These are phyloP conservation scores for Mycena citricolor DNA, from an alignment of 1,284 basidiomycete genomes.

Conservation along the genomic window DNA sequence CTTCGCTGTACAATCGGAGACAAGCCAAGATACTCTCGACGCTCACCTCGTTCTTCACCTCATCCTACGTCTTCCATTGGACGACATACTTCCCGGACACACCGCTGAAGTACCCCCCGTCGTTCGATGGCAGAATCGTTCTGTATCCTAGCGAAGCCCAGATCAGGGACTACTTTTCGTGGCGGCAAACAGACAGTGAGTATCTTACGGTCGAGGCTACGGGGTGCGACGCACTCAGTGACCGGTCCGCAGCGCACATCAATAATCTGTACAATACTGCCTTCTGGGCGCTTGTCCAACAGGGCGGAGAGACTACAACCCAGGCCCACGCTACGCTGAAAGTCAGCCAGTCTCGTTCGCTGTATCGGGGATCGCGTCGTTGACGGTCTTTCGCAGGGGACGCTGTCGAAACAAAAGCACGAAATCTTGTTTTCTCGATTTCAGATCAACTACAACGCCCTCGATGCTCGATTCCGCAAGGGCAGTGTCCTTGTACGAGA, in stretches of 20 bases:
- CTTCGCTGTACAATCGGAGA: slow-evolving; percentile 82
- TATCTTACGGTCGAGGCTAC: neutral
- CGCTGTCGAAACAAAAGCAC: slow-evolving; percentile 86
- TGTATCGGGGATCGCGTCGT: no score
- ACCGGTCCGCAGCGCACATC: slow-evolving; percentile 85
- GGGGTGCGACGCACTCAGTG: no score
- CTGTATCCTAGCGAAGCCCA: slow-evolving; percentile 77
- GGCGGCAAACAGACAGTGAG: slow-evolving; percentile 33
- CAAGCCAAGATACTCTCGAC: slow-evolving; percentile 89
- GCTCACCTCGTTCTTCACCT: slow-evolving; percentile 90
- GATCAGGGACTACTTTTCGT: slow-evolving; percentile 90
- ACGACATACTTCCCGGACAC: slow-evolving; percentile 70
- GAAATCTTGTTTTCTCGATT: slow-evolving; percentile 87
- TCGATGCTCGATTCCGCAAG: slow-evolving; percentile 78
- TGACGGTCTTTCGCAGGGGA: slow-evolving; percentile 61
- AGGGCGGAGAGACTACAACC: slow-evolving; percentile 72
- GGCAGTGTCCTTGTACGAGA: slow-evolving; percentile 74
- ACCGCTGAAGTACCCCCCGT: slow-evolving; percentile 77
- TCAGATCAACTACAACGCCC: slow-evolving; percentile 84
- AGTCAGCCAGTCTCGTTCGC: slow-evolving; percentile 42
- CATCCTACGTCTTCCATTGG: slow-evolving; percentile 91
- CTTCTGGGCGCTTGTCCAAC: slow-evolving; percentile 92
- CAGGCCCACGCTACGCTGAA: slow-evolving; percentile 82
- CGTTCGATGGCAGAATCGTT: slow-evolving; percentile 90
- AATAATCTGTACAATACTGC: slow-evolving; percentile 72